Base-by-base conservation (phyloP, 2,329 filamentous ascomycete species). In the Fusarium tricinctum region DNA sequence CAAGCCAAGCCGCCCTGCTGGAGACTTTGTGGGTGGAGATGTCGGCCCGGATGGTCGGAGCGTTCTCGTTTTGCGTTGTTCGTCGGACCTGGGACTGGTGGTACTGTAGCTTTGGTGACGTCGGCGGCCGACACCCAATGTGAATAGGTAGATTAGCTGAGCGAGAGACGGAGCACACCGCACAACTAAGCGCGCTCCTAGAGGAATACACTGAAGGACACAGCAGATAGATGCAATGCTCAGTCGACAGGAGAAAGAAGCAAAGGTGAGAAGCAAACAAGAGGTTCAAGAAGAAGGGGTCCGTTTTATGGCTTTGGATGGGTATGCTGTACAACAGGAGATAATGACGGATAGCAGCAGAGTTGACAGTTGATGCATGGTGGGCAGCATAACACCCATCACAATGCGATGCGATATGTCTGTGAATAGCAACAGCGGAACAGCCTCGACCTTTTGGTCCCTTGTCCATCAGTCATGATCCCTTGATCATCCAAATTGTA, bases 41-140 rank as follows among this genome's bases (percentile, higher is more conserved):
- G 72, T 74, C 72, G 72, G 72, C 72, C 72, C 73, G 72, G 72
- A 73, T 72, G 63, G 70, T 74, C 70, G 72, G 72, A 69, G 72
- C 59, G 59, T 68, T 62, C 60, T 71, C 56, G 71, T 69, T 68
- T 70, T 70, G 70, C 48, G 61, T 69, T 44, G 58, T 63, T 68
- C 62, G 63, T 68, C 56, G 69, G 52, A 63, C 67, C 63, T 69
- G 66, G 35, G 47, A 38, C 35, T 38, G 17, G 35, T 38, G 35
- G 35, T 38, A 58, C 35, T 64, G 66, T 71, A 58, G 70, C 57
- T 70, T 48, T 70, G 72, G 72, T 74, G 72, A 74, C 72, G 72
- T 74, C 71, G 72, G 66, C 68, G 65, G 67, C 49, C 71, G 51
- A 66, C 58, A 69, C 62, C 68, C 66, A 71, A 42, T 58, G 42